Base-by-base conservation (phyloP, 768 basidiomycete species). In the Mycena sanguinolenta region DNA sequence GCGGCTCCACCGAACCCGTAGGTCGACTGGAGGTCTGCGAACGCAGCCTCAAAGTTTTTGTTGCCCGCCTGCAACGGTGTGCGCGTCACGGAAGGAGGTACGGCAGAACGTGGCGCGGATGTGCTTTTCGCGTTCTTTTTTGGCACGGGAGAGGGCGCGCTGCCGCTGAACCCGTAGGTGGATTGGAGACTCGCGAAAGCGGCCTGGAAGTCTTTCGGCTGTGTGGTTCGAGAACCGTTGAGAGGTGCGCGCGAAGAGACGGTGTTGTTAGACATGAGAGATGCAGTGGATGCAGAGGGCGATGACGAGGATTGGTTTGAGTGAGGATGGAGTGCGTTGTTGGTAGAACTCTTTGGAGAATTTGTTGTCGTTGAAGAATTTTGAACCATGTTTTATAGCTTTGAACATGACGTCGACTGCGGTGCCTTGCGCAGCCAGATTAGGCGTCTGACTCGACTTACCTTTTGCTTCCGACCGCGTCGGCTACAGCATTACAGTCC, bases 121-220 rank as follows among this genome's bases (percentile, higher is more conserved):
- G 21, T 32, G 27, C 16, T 27, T 28, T 67, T 60, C 16, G 32
- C 17, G 16, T 10, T 42, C 42, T 30, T 39, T 28, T 67, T 67
- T 16, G 23, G 32, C n/a, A 61, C 58, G 17, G 71, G 61, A 16
- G 13, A 60, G 16, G 66, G 66, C 9, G 67, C 63, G 17, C 54
- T 13, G 25, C 44, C 66, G 42, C 4, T 25, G 27, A 65, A 68
- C n/a, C 71, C 67, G 58, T 59, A 68, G 39, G 67, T 63, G 17
- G 71, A 72, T 52, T 72, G 71, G 30, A 72, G 71, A 28, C 44
- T 19, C 27, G 67, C 58, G 19, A 72, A 68, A 17, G 58, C 71
- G 44, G 66, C 30, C 27, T 44, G 39, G 52, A 65, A 70, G 58
- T 70, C 69, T 30, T 70, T 70, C 39, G 39, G 5, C 58, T 36